Evolutionary conservation across 2,329 filamentous ascomycete species (phyloP), one percentile per base, ranked within the genome.

Genomic region (Aquanectria penicillioides): DNA sequence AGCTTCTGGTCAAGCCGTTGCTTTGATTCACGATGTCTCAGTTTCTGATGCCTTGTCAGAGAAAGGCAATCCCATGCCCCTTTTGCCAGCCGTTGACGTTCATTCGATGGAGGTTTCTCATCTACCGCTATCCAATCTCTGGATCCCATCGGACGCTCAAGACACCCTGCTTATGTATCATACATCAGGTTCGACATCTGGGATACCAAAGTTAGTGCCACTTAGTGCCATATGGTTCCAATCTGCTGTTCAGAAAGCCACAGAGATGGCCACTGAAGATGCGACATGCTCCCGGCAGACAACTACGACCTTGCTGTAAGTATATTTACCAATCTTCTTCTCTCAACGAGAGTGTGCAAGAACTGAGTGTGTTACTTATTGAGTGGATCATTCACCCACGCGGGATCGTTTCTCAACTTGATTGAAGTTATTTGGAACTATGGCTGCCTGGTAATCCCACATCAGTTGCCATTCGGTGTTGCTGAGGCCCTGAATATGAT

Each of bases 161-260:
- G 62, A 69, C 1, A 29, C 56, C 2, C 2, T 60, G 3, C 41
- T 63, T 9, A 59, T 66, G 1, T 57, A 51, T 31, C 66, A 69
- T n/a, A 65, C 66, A 3, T 69, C 67, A 6, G 67, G 67, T 1
- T 69, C 67, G 0, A 66, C 59, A 1, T 67, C 64, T 1, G 67
- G 66, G 1, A 49, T 40, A 4, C 67, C 67, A 2, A 69, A 69
- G 18, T n/a, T 69, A 1, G 65, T 69, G 2, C 67, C 66, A 0
- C 2, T 43, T 2, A 66, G 61, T 0, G 63, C 65, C 10, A 61
- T 33, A 8, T 69, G 67, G 67, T 3, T 68, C 0, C 18, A 65
- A 12, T 37, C 23, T 8, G 2, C 23, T 0, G 17, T 61, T 13
- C 6, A 47, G 2, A 54, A 59, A 5, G 41, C n/a, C n/a, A n/a